Evolutionary conservation across 768 basidiomycete genomes (phyloP).

Genomic region (Amylocystis lapponica): DNA sequence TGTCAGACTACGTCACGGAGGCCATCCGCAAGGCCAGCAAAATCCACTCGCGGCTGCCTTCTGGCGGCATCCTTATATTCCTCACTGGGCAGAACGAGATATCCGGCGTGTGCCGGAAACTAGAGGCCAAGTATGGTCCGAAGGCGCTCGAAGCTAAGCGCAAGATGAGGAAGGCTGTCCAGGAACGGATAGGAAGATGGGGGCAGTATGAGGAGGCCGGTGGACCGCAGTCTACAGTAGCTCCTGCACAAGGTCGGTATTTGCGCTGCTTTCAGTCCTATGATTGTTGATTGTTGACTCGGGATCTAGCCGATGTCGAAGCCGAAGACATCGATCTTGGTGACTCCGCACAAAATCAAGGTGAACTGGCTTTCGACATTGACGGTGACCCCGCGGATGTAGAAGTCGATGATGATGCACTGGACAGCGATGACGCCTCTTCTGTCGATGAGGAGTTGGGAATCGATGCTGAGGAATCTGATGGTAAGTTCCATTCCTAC

Average conservation of each 20-base stretch:
- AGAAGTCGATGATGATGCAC: slow-evolving; percentile 67
- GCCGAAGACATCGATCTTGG: slow-evolving; percentile 78
- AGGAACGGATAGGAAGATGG: slow-evolving; percentile 7
- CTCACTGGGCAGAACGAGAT: slow-evolving; percentile 98
- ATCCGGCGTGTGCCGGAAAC: slow-evolving; percentile 68
- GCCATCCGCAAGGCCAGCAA: slow-evolving; percentile 86
- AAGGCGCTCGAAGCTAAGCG: slow-evolving; percentile 55
- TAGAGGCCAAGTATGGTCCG: slow-evolving; percentile 72
- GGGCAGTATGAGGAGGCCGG: slow-evolving; percentile 8
- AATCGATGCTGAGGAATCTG: slow-evolving; percentile 58
- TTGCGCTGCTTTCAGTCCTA: background rate
- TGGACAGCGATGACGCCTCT: slow-evolving; percentile 70
- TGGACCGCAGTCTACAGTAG: slow-evolving; percentile 18
- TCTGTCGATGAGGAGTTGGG: slow-evolving; percentile 49
- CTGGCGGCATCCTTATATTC: slow-evolving; percentile 91
- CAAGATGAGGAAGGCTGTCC: slow-evolving; percentile 23
- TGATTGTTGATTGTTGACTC: slow-evolving; percentile 4
- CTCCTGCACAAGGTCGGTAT: slow-evolving; percentile 43
- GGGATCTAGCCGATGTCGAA: slow-evolving; percentile 59
- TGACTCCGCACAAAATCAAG: slow-evolving; percentile 25
- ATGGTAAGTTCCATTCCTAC: slow-evolving; percentile 40
- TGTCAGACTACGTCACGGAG: slow-evolving; percentile 84
- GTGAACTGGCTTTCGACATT: slow-evolving; percentile 63
- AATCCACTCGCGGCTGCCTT: slow-evolving; percentile 88
- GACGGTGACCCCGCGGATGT: slow-evolving; percentile 46